phyloP scores from a whole-genome alignment of 1,284 basidiomycete genomes.

The Cryptococcus floricola region DNA sequence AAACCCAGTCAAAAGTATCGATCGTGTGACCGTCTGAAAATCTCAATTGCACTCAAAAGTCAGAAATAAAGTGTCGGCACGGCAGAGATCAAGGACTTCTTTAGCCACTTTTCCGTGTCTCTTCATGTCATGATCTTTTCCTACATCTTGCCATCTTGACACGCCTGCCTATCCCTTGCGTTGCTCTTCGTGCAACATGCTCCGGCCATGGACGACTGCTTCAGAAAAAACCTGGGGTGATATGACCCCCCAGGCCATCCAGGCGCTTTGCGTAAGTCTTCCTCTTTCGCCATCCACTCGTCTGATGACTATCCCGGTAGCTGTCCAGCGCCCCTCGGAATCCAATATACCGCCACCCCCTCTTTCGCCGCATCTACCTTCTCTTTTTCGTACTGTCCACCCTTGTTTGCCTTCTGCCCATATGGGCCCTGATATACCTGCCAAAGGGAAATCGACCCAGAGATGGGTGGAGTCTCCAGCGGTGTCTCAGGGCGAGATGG shows the following conservation, averaged over 20 bases:
- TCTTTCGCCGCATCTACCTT: conserved; percentile 37
- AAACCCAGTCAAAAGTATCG: not conserved
- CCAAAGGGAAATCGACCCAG: conserved; percentile 29
- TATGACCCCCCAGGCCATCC: conserved; percentile 27
- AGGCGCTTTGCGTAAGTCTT: conserved; percentile 17
- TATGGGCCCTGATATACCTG: conserved; percentile 34
- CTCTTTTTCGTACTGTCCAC: conserved; percentile 28
- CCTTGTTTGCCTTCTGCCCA: conserved; percentile 32
- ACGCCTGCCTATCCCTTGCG: not conserved
- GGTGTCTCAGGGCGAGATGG: conserved; percentile 38
- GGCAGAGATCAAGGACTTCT: too few species aligned
- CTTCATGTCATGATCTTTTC: too few species aligned
- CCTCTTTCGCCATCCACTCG: not conserved
- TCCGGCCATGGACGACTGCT: not conserved
- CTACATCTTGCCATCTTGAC: not conserved
- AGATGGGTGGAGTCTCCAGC: conserved; percentile 31
- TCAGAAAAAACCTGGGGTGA: conserved; percentile 14
- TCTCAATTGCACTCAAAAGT: not conserved
- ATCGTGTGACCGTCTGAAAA: not conserved
- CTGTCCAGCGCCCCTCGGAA: conserved; percentile 27
- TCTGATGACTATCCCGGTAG: conserved; percentile 11
- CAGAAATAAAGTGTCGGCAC: not conserved
- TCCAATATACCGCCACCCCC: conserved; percentile 25
- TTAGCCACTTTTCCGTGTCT: too few species aligned
- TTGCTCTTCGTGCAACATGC: too few species aligned